Base-by-base conservation (phyloP, 73 alveolate genomes). In the Paramecium tetraurelia region DNA sequence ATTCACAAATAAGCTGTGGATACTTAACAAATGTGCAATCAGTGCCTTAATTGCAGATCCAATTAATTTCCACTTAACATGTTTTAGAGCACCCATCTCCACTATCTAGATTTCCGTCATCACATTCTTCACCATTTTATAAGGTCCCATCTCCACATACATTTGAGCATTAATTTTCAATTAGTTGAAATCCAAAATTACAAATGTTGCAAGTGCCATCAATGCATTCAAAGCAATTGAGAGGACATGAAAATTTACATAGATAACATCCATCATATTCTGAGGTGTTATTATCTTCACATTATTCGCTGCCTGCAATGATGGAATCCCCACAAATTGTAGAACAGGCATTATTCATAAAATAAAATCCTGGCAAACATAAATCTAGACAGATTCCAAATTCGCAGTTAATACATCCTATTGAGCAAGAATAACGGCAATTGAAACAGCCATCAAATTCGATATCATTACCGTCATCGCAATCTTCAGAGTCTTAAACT, bases 241-340 rank as follows among this genome's bases (percentile, higher is more conserved):
- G 9, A n/a, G 59, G 59, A n/a, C 59, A 48, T 2, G 29, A 48
- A 48, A 16, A 48, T 48, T 48, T 1, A 59, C 77, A 59, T 24
- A 2, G n/a, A 59, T 59, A 24, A 22, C 77, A 59, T 2, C 77
- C 77, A 59, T 59, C 77, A 29, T 21, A n/a, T 16, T 48, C 22
- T 16, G 4, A 16, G 12, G 7, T 14, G 12, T 48, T 48, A n/a
- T 22, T 22, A 59, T 59, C 86, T 6, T 70, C 86, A 10, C 86
- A 70, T 35, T 70, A 20, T 35, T 70, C 86, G 9, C 5, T 10
- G 14, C 40, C 35, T 4, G 77, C 43, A 0, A 8, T 24, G 6
- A 59, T 59, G 3, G 40, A 24, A 57, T 92, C 92, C 8, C 95
- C 95, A 53, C 95, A 92, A 9, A 92, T 43, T n/a, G 95, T 33